A percentile compares a stretch with the other conserved stretches of the same genome.
Evolutionary conservation across 2,329 filamentous ascomycete species (phyloP).

Genomic region (Fusarium sp.): DNA sequence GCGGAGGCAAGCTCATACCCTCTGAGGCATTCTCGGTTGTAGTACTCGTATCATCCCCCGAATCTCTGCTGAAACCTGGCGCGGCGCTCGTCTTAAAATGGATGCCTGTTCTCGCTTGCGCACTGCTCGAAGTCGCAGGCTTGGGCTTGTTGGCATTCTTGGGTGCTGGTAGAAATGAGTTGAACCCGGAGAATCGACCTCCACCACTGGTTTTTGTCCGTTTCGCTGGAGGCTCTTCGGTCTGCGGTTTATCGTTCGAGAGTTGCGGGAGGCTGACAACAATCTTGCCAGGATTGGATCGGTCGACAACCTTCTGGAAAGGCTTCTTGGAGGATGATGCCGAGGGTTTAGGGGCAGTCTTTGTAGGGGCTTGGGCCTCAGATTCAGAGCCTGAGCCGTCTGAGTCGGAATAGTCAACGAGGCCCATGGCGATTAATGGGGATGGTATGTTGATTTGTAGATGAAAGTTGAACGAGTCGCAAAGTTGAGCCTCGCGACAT

Average conservation of each 20-base stretch:
- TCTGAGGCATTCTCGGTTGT: constrained; percentile 40
- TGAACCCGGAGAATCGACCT: constrained; percentile 84
- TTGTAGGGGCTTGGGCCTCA: constrained; percentile 50
- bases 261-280: constrained; percentile 80
- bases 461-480: constrained; percentile 17
- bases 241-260: constrained; percentile 54
- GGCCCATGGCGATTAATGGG: constrained; percentile 70
- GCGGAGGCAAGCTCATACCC: constrained; percentile 57
- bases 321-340: constrained; percentile 67
- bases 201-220: constrained; percentile 71
- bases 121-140: constrained; percentile 44
- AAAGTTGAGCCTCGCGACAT: constrained; percentile 21
- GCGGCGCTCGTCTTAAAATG: constrained; percentile 87
- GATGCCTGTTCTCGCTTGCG: constrained; percentile 56
- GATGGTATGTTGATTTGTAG: constrained; percentile 1
- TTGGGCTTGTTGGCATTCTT: constrained; percentile 69
- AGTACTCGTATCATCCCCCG: constrained; percentile 42
- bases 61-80: constrained; percentile 82
- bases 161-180: constrained; percentile 87
- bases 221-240: constrained; percentile 74
- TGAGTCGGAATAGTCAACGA: constrained; percentile 89
- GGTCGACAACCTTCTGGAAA: constrained; percentile 86
- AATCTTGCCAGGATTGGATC: constrained; percentile 86
- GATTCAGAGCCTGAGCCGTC: constrained; percentile 80
- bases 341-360: constrained; percentile 51